Conservation (phyloP, 768 basidiomycete species). For the Russula brevipes region DNA sequence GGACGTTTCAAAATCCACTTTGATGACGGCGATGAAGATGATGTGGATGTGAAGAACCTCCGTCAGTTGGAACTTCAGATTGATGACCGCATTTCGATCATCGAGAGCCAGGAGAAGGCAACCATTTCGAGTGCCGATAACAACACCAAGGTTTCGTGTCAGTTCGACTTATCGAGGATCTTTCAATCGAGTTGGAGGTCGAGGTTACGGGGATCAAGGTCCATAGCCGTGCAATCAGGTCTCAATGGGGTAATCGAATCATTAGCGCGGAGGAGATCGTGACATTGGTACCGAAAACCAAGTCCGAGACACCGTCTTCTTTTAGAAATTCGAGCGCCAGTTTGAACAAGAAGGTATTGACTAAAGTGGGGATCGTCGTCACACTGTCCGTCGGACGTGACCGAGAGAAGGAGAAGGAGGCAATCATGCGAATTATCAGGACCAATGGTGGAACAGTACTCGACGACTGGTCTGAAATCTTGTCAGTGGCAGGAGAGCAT, state of each 20-base stretch:
- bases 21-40: constrained; percentile 53
- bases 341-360: constrained; percentile 31
- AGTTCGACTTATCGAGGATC: constrained; percentile 24
- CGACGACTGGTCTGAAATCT: constrained; percentile 56
- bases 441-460: constrained; percentile 51
- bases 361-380: constrained; percentile 53
- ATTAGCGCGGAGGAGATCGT: constrained; percentile 42
- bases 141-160: constrained; percentile 27
- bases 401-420: constrained; percentile 39
- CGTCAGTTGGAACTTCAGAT: constrained; percentile 45
- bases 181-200: constrained; percentile 40
- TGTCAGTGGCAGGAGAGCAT: constrained; percentile 51
- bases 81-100: constrained; percentile 54
- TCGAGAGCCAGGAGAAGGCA: constrained; percentile 28
- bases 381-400: constrained; percentile 43
- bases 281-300: constrained; percentile 37
- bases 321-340: constrained; percentile 43
- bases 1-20: constrained; percentile 51
- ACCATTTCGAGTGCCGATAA: constrained; percentile 33
- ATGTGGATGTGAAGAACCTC: constrained; percentile 48
- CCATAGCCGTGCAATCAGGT: constrained; percentile 44
- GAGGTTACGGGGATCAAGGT: constrained; percentile 43
- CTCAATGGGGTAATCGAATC: constrained; percentile 50
- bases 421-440: constrained; percentile 41
- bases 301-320: constrained; percentile 42